These are phyloP conservation scores for Metschnikowia anglica DNA, from an alignment of 805 yeast genomes.

Conservation along the genomic window DNA sequence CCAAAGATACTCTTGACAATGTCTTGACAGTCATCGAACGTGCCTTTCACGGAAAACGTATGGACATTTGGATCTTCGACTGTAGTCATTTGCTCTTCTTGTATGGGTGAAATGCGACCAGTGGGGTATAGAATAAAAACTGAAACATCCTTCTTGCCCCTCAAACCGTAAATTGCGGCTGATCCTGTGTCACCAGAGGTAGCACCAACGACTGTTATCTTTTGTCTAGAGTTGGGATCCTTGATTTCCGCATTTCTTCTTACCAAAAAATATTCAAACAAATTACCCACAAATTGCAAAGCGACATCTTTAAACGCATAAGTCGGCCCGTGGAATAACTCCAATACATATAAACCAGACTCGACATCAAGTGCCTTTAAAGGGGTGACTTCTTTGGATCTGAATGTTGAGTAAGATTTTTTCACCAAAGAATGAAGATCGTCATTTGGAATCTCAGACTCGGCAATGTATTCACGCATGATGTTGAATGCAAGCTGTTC, in stretches of 20 bases:
- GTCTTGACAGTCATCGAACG: constrained; percentile 98
- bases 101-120: constrained; percentile 95
- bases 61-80: constrained; percentile 91
- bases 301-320: constrained; percentile 99
- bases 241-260: constrained; percentile 61
- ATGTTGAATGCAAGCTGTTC: constrained; percentile 86
- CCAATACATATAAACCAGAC: constrained; percentile 71
- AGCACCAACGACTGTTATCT: constrained; percentile 96
- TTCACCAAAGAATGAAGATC: constrained; percentile 64
- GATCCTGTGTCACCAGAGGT: constrained; percentile 99
- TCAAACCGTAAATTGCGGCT: constrained; percentile 96
- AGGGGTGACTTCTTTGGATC: constrained; percentile 88
- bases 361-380: constrained; percentile 58
- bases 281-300: constrained; percentile 93
- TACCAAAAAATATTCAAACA: constrained; percentile 86
- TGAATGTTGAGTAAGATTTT: constrained; percentile 86
- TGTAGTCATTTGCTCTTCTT: constrained; percentile 98
- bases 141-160: constrained; percentile 97
- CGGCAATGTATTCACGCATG: constrained; percentile 72
- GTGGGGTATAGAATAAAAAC: constrained; percentile 96
- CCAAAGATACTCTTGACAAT: constrained; percentile 91
- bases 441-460: constrained; percentile 66
- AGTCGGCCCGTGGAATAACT: constrained; percentile 98
- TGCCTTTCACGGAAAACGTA: constrained; percentile 91
- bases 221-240: constrained; percentile 62